These are phyloP conservation scores for Candida broadrunensis DNA, from an alignment of 805 yeast genomes.

Conservation along the genomic window DNA sequence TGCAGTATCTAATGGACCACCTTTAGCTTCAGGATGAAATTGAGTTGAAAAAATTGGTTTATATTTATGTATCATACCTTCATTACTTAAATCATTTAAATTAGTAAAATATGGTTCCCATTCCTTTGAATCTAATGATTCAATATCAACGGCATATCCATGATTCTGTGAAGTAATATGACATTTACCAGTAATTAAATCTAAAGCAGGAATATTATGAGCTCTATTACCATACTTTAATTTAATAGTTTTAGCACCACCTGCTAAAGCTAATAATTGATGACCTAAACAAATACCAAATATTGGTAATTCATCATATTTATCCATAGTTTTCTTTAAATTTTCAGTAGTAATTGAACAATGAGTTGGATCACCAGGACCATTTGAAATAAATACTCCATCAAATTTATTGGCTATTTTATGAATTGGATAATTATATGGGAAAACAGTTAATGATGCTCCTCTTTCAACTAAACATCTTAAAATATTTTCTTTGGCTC, in stretches of 20 bases:
- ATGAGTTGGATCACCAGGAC: constrained; percentile 97
- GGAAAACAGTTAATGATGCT: constrained; percentile 94
- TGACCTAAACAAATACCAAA: constrained; percentile 98
- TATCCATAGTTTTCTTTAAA: constrained; percentile 66
- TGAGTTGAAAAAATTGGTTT: constrained; percentile 95
- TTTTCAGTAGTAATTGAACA: constrained; percentile 75
- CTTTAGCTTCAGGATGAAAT: constrained; percentile 99
- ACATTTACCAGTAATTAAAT: constrained; percentile 85
- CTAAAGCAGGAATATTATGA: constrained; percentile 95
- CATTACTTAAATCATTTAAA: constrained; percentile 93
- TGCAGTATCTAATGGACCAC: constrained; percentile 95
- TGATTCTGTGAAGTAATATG: constrained; percentile 99
- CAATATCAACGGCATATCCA: constrained; percentile 92
- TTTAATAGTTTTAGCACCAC: constrained; percentile 90
- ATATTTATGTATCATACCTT: constrained; percentile 88
- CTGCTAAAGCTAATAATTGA: constrained; percentile 91
- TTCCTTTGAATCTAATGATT: constrained; percentile 61
- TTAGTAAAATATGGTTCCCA: constrained; percentile 87
- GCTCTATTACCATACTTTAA: constrained; percentile 98
- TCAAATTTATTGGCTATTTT: constrained; percentile 89
- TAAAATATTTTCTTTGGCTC: constrained; percentile 95
- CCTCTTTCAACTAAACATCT: constrained; percentile 94
- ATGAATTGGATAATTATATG: constrained; percentile 91
- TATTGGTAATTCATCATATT: constrained; percentile 70
- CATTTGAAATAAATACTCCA: constrained; percentile 92